phyloP scores from a whole-genome alignment of 306 rosid genomes.

The Sindora glabra region DNA sequence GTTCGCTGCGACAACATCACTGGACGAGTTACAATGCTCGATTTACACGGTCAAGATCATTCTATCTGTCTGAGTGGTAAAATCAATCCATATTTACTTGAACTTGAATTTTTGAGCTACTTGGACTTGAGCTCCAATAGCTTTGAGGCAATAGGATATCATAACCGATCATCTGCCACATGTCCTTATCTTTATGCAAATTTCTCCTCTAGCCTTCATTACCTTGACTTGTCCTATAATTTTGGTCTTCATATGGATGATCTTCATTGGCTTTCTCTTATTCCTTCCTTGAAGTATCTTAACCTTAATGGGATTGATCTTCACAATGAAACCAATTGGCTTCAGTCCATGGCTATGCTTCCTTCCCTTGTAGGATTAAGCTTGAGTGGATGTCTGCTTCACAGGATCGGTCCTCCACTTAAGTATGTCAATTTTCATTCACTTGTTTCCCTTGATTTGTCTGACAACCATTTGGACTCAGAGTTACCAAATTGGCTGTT shows the following conservation, averaged over 20 bases:
- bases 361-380: conserved; percentile 2
- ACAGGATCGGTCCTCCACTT: background rate
- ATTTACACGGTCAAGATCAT: background rate
- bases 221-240: no score
- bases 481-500: background rate
- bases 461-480: background rate
- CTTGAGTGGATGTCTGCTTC: conserved; percentile 1
- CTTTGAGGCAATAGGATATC: background rate
- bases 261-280: no score
- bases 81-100: conserved; percentile 3
- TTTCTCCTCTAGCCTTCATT: no score
- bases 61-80: conserved; percentile 11
- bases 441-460: conserved; percentile 10
- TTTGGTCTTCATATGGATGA: no score
- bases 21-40: conserved; percentile 9
- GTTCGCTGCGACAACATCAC: conserved; percentile 13
- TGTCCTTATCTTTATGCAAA: background rate
- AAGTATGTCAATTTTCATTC: conserved; percentile 15
- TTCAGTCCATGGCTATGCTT: no score
- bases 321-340: no score
- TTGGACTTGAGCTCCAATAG: conserved; percentile 14
- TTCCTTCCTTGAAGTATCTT: no score
- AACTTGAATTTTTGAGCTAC: conserved; percentile 14
- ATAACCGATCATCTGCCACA: background rate
- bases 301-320: no score